Conservation (phyloP, 139 green algal species). For the Limnomonas spitsbergensis region DNA sequence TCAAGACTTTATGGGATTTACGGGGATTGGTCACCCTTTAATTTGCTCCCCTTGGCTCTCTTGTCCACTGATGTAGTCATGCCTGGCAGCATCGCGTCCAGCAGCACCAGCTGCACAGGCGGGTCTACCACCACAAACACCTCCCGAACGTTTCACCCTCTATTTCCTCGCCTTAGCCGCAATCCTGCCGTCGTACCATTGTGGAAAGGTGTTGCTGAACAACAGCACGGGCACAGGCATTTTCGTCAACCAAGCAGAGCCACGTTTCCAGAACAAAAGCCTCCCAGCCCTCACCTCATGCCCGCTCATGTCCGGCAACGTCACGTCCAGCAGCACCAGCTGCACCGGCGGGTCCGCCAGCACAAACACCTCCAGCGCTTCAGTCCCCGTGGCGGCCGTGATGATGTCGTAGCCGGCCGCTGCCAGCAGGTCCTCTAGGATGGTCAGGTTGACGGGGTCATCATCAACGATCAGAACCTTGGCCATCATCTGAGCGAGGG, state of each 20-base stretch:
- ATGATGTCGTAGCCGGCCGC: conserved; percentile 28
- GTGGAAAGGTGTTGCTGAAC: too few relatives aligned
- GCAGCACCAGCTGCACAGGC: conserved; percentile 39
- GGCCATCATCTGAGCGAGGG: neutral
- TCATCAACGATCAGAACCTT: conserved; percentile 12
- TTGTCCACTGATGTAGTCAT: conserved; percentile 32
- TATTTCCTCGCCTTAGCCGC: too few relatives aligned
- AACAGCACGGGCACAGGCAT: too few relatives aligned
- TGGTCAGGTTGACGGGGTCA: conserved; percentile 27
- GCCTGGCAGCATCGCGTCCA: conserved; percentile 42
- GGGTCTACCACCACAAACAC: conserved; percentile 28
- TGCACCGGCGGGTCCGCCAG: conserved; percentile 30
- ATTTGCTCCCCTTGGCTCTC: too few relatives aligned
- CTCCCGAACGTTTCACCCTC: too few relatives aligned
- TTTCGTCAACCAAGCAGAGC: too few relatives aligned
- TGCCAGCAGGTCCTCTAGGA: conserved; percentile 33
- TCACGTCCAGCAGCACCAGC: conserved; percentile 47
- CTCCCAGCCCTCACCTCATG: conserved; percentile 40
- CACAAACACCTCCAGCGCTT: conserved; percentile 40
- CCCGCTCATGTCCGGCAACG: conserved; percentile 40
- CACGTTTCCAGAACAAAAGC: too few relatives aligned
- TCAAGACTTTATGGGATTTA: too few relatives aligned
- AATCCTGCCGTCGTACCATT: too few relatives aligned
- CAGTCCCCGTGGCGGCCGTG: conserved; percentile 28
- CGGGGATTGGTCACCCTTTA: too few relatives aligned